These are phyloP conservation scores for Ophiostoma novo-ulmi DNA, from an alignment of 2,329 filamentous ascomycete species.

Conservation along the genomic window DNA sequence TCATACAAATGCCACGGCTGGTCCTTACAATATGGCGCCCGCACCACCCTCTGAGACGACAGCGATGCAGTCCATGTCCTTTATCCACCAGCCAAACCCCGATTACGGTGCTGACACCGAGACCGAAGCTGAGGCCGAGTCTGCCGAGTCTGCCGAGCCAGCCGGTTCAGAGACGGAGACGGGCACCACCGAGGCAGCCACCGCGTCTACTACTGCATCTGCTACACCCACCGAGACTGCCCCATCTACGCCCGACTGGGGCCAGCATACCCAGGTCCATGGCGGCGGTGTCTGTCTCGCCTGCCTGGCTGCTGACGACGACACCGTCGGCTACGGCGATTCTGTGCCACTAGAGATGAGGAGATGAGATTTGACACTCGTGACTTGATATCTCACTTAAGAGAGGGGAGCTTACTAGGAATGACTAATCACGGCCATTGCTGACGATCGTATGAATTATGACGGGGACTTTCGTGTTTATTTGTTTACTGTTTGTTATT, in stretches of 20 bases:
- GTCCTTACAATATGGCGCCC: not conserved
- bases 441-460: constrained; percentile 14
- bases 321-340: constrained; percentile 50
- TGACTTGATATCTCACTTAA: not conserved
- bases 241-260: constrained; percentile 42
- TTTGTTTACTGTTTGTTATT: not conserved
- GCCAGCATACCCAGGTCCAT: constrained; percentile 55
- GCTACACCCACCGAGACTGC: not conserved
- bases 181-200: not conserved
- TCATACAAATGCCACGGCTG: not conserved
- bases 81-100: constrained; percentile 48
- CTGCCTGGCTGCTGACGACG: constrained; percentile 47
- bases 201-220: not conserved
- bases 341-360: constrained; percentile 51
- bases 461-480: not conserved
- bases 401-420: not conserved
- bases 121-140: not conserved
- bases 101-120: constrained; percentile 36
- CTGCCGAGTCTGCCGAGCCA: not conserved
- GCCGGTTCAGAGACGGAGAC: not conserved
- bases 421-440: not conserved
- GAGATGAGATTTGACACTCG: constrained; percentile 29
- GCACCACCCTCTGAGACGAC: not conserved
- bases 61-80: constrained; percentile 28
- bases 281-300: constrained; percentile 54